A percentile compares a stretch with the other conserved stretches of the same genome.
phyloP scores from a whole-genome alignment of 2,329 filamentous ascomycete species.

The Falciphora oryzae region DNA sequence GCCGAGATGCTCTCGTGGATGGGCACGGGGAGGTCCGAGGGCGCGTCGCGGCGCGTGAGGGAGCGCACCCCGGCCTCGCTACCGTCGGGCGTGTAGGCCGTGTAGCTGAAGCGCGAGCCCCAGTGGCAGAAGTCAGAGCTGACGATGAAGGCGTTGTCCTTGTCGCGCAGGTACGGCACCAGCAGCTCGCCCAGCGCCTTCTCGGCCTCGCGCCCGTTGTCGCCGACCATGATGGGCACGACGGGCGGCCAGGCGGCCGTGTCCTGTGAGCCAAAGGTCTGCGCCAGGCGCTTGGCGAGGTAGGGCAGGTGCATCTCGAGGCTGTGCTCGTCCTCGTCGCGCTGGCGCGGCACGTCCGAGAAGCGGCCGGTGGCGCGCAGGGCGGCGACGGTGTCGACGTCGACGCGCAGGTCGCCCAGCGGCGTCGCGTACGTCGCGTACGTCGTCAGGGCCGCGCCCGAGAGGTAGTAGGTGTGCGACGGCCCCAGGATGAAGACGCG shows the following conservation, averaged over 20 bases:
- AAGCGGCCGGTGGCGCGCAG: slow-evolving; percentile 50
- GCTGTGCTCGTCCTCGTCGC: slow-evolving; percentile 83
- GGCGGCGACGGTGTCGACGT: slow-evolving; percentile 46
- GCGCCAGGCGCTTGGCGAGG: slow-evolving; percentile 68
- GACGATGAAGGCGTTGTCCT: slow-evolving; percentile 74
- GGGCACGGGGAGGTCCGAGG: slow-evolving; percentile 16
- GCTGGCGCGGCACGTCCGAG: slow-evolving; percentile 54
- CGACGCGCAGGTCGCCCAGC: slow-evolving; percentile 63
- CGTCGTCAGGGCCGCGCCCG: slow-evolving; percentile 68
- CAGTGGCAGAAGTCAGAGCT: slow-evolving; percentile 98
- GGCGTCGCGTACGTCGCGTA: slow-evolving; percentile 70
- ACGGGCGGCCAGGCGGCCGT: slow-evolving; percentile 60
- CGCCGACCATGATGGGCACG: slow-evolving; percentile 81
- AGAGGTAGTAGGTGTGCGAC: slow-evolving; percentile 80
- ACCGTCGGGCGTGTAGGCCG: slow-evolving; percentile 59
- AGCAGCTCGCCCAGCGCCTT: slow-evolving; percentile 63
- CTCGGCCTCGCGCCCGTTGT: slow-evolving; percentile 61
- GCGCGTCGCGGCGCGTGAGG: slow-evolving; percentile 30
- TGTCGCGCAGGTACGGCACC: slow-evolving; percentile 70
- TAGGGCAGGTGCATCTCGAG: slow-evolving; percentile 97
- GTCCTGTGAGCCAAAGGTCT: slow-evolving; percentile 35
- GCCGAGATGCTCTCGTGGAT: slow-evolving; percentile 83
- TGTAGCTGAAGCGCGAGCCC: slow-evolving; percentile 80
- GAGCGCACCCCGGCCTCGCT: slow-evolving; percentile 34
- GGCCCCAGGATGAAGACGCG: slow-evolving; percentile 89